phyloP scores from a whole-genome alignment of 2,329 filamentous ascomycete genomes.

The Claviceps purpurea region DNA sequence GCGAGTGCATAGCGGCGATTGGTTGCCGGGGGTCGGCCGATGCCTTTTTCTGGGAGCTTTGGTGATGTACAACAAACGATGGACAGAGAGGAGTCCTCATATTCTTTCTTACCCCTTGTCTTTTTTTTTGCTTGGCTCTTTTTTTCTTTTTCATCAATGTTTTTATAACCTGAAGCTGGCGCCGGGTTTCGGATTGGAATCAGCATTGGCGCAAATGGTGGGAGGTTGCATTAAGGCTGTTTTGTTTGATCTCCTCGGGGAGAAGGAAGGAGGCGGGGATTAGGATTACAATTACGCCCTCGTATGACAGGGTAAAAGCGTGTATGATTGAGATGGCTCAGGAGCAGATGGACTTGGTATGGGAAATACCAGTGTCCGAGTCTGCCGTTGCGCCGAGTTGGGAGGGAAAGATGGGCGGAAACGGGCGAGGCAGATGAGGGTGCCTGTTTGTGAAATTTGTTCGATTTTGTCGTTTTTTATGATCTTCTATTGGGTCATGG shows the following conservation, averaged over 20 bases:
- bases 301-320: background rate
- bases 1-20: background rate
- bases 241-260: slow-evolving; percentile 2
- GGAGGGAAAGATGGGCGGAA: background rate
- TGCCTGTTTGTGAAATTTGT: background rate
- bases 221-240: slow-evolving; percentile 8
- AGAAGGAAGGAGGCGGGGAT: background rate
- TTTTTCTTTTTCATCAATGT: slow-evolving; percentile 11
- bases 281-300: background rate
- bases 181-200: slow-evolving; percentile 15
- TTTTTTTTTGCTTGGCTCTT: background rate
- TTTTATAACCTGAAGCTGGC: slow-evolving; percentile 17
- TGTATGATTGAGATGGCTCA: background rate
- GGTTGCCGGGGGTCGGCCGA: background rate
- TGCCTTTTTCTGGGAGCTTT: background rate
- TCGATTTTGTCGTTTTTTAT: background rate
- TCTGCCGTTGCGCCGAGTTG: too few relatives aligned
- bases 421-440: background rate
- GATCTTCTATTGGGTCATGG: background rate
- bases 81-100: slow-evolving; percentile 11
- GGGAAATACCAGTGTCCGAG: background rate
- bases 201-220: slow-evolving; percentile 10
- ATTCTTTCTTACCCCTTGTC: background rate
- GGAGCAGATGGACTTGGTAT: background rate
- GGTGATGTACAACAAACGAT: slow-evolving; percentile 3